These are phyloP conservation scores for Remersonia thermophila DNA, from an alignment of 2,329 filamentous ascomycete genomes.

Conservation along the genomic window DNA sequence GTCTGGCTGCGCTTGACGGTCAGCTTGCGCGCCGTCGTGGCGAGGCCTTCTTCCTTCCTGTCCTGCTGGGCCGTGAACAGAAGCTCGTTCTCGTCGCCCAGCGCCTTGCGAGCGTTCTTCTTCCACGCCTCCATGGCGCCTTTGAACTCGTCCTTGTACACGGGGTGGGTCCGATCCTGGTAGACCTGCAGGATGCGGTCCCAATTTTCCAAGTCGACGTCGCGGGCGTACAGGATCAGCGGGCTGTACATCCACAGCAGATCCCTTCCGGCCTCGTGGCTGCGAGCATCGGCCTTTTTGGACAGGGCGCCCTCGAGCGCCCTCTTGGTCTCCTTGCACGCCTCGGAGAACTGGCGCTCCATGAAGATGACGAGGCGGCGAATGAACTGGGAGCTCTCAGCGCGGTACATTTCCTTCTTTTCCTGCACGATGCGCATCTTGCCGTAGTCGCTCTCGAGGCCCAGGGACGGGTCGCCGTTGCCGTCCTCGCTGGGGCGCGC, in stretches of 20 bases:
- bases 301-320: slow-evolving; percentile 47
- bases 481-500: slow-evolving; percentile 36
- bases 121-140: slow-evolving; percentile 71
- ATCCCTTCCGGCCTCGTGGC: slow-evolving; percentile 60
- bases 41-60: slow-evolving; percentile 62
- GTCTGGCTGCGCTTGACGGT: slow-evolving; percentile 93
- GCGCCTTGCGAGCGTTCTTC: slow-evolving; percentile 60
- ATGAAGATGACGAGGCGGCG: slow-evolving; percentile 72
- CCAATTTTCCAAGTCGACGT: slow-evolving; percentile 75
- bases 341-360: slow-evolving; percentile 64
- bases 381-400: slow-evolving; percentile 65
- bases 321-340: slow-evolving; percentile 57
- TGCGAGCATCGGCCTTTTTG: slow-evolving; percentile 56
- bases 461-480: slow-evolving; percentile 33
- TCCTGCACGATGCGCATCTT: slow-evolving; percentile 91
- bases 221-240: slow-evolving; percentile 75
- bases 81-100: slow-evolving; percentile 66
- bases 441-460: slow-evolving; percentile 61
- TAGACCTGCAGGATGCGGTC: slow-evolving; percentile 68
- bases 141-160: slow-evolving; percentile 75
- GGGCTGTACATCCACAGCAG: slow-evolving; percentile 81
- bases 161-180: slow-evolving; percentile 58
- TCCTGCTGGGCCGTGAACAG: slow-evolving; percentile 83
- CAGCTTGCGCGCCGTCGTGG: slow-evolving; percentile 70
- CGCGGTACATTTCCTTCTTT: slow-evolving; percentile 80